These are phyloP conservation scores for Phytophthora chlamydospora DNA, from an alignment of 352 stramenopile species.

Conservation along the genomic window DNA sequence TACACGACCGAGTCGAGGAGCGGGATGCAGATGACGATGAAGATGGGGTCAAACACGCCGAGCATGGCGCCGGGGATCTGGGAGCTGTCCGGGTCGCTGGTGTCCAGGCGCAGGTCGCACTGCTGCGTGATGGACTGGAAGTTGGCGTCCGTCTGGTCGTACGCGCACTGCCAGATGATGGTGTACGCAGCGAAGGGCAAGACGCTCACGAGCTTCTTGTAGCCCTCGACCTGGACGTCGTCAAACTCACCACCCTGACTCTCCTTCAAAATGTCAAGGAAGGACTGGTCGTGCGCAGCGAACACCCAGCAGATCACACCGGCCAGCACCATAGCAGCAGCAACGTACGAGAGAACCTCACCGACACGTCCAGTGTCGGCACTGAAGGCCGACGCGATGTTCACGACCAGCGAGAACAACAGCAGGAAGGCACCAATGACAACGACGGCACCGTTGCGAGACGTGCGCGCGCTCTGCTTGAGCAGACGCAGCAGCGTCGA, in stretches of 20 bases:
- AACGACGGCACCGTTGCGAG: conserved; percentile 28
- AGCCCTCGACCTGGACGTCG: conserved; percentile 48
- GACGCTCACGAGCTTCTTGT: conserved; percentile 60
- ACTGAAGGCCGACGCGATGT: conserved; percentile 51
- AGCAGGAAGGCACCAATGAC: conserved; percentile 32
- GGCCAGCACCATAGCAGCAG: conserved; percentile 31
- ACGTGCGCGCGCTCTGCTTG: conserved; percentile 13
- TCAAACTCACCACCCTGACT: conserved; percentile 47
- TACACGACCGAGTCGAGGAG: conserved; percentile 47
- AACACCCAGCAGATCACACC: conserved; percentile 48
- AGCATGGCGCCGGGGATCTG: conserved; percentile 61
- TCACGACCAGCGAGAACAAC: conserved; percentile 41
- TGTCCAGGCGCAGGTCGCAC: conserved; percentile 54
- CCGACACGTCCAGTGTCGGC: conserved; percentile 19
- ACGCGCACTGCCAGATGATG: conserved; percentile 66
- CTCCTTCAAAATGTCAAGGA: conserved; percentile 44
- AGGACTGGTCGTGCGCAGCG: conserved; percentile 41
- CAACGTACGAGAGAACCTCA: conserved; percentile 45
- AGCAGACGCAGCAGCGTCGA: conserved; percentile 43
- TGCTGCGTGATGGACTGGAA: conserved; percentile 75
- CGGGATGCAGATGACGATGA: conserved; percentile 44
- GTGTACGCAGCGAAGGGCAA: conserved; percentile 66
- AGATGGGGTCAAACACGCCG: conserved; percentile 52
- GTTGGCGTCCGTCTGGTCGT: conserved; percentile 72
- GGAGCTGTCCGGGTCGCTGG: conserved; percentile 34